A percentile compares a stretch with the other conserved stretches of the same genome.
Conservation (phyloP, 306 rosid genomes). For the Albizia julibrissin region DNA sequence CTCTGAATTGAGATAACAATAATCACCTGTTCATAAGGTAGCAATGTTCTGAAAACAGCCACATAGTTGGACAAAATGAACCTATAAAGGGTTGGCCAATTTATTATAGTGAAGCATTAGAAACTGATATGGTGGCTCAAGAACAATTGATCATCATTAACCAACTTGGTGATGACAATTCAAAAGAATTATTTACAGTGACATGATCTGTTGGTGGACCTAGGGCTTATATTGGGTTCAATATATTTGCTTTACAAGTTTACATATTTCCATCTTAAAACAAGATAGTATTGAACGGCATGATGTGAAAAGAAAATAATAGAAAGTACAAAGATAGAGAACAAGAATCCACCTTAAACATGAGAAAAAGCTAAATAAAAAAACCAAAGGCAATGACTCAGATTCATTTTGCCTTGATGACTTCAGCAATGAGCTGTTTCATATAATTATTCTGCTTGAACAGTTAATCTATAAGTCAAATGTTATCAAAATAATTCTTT, state of each 20-base stretch:
- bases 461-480: neutral
- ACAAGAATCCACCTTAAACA: neutral
- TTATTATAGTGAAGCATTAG: conserved; percentile 26
- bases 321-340: neutral
- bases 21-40: conserved; percentile 88
- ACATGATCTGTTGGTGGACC: conserved; percentile 15
- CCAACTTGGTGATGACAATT: conserved; percentile 12
- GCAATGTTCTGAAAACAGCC: conserved; percentile 74
- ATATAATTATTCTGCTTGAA: neutral
- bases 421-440: neutral
- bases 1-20: conserved; percentile 30
- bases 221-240: neutral
- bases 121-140: conserved; percentile 10
- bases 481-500: neutral
- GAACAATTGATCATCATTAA: conserved; percentile 9
- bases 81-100: conserved; percentile 46
- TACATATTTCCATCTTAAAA: neutral
- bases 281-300: neutral
- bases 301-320: neutral
- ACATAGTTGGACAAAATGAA: conserved; percentile 90
- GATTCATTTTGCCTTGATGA: neutral
- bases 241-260: neutral
- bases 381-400: neutral
- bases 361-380: neutral
- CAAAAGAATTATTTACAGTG: conserved; percentile 14